These are phyloP conservation scores for Nannochloropsis gaditana DNA, from an alignment of 108 stramenopile genomes.

Conservation along the genomic window DNA sequence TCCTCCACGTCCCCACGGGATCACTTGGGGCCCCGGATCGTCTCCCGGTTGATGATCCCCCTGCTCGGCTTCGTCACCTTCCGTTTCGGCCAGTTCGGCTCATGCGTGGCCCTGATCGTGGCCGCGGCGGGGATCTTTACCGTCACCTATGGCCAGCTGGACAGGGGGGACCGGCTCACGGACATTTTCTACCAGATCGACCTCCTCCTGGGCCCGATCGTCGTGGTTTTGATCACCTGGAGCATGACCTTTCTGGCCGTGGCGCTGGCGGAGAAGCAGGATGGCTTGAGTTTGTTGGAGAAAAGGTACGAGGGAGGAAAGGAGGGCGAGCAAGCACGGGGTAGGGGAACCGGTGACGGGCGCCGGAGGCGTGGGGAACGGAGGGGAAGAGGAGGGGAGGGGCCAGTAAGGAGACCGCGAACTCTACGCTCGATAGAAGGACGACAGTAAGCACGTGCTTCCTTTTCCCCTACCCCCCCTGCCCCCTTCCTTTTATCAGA, in stretches of 20 bases:
- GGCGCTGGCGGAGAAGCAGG: conserved; percentile 9
- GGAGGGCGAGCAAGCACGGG: neutral
- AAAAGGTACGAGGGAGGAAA: neutral
- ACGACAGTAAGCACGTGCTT: too few relatives aligned
- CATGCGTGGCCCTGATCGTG: neutral
- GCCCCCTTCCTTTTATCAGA: neutral
- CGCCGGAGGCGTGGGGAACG: too few relatives aligned
- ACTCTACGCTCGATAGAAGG: too few relatives aligned
- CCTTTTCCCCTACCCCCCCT: neutral
- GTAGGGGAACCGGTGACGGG: neutral
- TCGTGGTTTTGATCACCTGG: neutral
- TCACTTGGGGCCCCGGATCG: neutral
- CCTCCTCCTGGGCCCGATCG: neutral
- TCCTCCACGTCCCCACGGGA: neutral
- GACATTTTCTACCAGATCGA: conserved; percentile 14
- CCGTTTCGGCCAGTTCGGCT: neutral
- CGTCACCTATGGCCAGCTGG: neutral
- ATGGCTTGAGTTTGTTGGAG: neutral
- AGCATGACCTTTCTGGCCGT: neutral
- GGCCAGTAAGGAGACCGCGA: too few relatives aligned
- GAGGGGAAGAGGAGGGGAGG: too few relatives aligned
- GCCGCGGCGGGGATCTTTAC: neutral
- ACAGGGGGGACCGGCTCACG: neutral
- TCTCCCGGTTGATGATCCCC: neutral
- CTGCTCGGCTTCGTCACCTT: neutral